Conservation (phyloP, 495 filamentous ascomycete species). For the Aspergillus sparsus region DNA sequence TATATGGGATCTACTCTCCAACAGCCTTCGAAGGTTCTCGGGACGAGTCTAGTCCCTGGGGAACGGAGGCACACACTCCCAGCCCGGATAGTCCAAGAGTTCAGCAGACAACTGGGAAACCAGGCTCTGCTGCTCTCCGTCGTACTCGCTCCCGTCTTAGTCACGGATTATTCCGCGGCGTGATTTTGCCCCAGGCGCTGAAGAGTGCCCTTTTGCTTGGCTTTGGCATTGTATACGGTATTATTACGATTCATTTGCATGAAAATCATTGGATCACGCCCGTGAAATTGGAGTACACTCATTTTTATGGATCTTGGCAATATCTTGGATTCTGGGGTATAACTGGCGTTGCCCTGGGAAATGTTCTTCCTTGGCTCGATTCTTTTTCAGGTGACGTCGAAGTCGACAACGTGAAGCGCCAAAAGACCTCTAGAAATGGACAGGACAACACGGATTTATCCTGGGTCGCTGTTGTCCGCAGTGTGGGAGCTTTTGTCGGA, state of each 20-base stretch:
- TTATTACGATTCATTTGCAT: slow-evolving; percentile 81
- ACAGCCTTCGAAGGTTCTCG: slow-evolving; percentile 54
- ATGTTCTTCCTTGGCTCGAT: slow-evolving; percentile 84
- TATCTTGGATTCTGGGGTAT: slow-evolving; percentile 82
- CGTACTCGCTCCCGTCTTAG: slow-evolving; percentile 42
- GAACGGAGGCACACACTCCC: slow-evolving; percentile 68
- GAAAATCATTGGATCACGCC: slow-evolving; percentile 65
- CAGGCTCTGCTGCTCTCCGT: slow-evolving; percentile 35
- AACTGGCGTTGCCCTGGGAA: slow-evolving; percentile 74
- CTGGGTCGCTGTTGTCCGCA: slow-evolving; percentile 81
- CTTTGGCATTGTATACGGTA: slow-evolving; percentile 81
- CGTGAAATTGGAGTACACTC: slow-evolving; percentile 59
- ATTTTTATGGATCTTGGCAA: slow-evolving; percentile 59
- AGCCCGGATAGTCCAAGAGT: slow-evolving; percentile 28
- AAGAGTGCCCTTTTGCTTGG: slow-evolving; percentile 71
- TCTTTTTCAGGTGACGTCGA: slow-evolving; percentile 52
- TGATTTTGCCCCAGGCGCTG: slow-evolving; percentile 48
- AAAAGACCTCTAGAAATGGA: slow-evolving; percentile 28
- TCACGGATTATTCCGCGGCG: slow-evolving; percentile 46
- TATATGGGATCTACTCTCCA: slow-evolving; percentile 86
- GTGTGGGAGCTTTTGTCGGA: slow-evolving; percentile 90
- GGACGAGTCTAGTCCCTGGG: slow-evolving; percentile 65
- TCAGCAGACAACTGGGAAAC: slow-evolving; percentile 21
- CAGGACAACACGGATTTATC: slow-evolving; percentile 50
- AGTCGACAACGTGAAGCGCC: slow-evolving; percentile 23